Evolutionary conservation across 202 grass and related monocot genomes (phyloP), one percentile per base, ranked within the genome.

Genomic region (Miscanthus sacchariflorus): DNA sequence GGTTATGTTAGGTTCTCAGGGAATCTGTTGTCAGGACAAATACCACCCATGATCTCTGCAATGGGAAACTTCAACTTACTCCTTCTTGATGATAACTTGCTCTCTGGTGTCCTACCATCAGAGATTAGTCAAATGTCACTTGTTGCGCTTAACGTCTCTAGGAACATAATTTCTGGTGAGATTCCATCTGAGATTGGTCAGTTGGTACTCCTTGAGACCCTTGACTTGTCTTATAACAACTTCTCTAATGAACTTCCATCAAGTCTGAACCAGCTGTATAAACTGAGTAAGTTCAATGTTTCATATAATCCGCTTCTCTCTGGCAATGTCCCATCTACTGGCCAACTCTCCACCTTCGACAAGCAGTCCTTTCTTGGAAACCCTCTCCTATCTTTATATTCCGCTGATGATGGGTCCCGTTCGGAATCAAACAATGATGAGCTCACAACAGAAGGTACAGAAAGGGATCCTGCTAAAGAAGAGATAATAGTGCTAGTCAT

Each of bases 221-320:
- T 93, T 11, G 93, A 91, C 58, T 80, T 95, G 39, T 91, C 93
- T 7, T 19, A 2, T 15, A 95, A 95, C 73, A 95, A 93, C 65
- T 91, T 93, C 64, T 93, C 88, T 15, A 84, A 81, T 33, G 59
- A 68, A 73, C 83, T 95, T 17, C 90, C 93, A 10, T 27, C 76
- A 17, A 91, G 83, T 76, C 50, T 95, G 24, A 87, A 67, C 58
- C 3, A 70, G 43, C 83, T 95, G 25, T 52, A 38, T 9, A 67
- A 83, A n/a, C 86, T 95, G 18, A 88, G 28, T 43, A 25, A 89
- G 30, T 95, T 95, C 76, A 95, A 95, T 70, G 88, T 85, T 74
- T 95, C 88, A 4, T 89, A 87, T 75, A 95, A 95, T 61, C 86
- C 39, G 10, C 81, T 92, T 28, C 84, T 83, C 46, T 72, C 48